Evolutionary conservation across 345 rosid genomes (phyloP).

Genomic region (Salix brachista): DNA sequence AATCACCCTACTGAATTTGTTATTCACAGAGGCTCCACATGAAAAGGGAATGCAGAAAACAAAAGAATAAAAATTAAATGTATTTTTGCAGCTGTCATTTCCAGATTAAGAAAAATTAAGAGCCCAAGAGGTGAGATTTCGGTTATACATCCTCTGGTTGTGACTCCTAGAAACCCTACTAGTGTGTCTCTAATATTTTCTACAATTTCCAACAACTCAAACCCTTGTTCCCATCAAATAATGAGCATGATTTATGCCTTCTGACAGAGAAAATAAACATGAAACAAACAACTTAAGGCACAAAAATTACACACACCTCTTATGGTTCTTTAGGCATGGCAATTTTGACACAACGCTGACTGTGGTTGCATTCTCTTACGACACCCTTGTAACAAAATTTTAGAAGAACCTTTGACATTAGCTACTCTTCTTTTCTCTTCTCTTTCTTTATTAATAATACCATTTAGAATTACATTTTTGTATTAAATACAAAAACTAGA

Average conservation of each 20-base stretch:
- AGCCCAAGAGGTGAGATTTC: not conserved
- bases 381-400: not conserved
- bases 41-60: not conserved
- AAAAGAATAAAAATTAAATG: not conserved
- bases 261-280: not conserved
- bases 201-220: not conserved
- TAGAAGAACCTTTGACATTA: not conserved
- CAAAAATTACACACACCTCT: not conserved
- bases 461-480: not conserved
- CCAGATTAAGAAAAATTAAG: not conserved
- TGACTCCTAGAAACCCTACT: not conserved
- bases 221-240: not conserved
- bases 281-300: not conserved
- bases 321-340: not conserved
- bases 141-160: not conserved
- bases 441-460: not conserved
- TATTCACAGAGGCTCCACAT: not conserved
- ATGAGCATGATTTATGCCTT: not conserved
- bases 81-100: not conserved
- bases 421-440: not conserved
- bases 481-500: not conserved
- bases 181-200: not conserved
- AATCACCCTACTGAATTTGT: not conserved
- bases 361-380: not conserved
- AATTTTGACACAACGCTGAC: not conserved